Percentiles rank a stretch among this genome's conserved stretches.
These are phyloP conservation scores for Glycine latifolia DNA, from an alignment of 306 rosid species.

Conservation along the genomic window DNA sequence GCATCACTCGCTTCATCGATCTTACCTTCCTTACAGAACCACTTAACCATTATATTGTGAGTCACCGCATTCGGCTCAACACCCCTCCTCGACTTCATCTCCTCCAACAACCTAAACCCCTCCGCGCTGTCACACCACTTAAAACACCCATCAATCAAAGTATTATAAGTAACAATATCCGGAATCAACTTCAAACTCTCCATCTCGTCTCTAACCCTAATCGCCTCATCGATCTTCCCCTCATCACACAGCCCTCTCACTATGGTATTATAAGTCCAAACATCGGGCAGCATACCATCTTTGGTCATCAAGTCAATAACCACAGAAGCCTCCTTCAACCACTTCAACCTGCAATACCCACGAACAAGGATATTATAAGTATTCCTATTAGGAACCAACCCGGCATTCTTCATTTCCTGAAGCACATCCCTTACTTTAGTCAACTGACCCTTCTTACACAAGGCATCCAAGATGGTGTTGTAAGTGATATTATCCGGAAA, in stretches of 20 bases:
- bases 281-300: slow-evolving; percentile 62
- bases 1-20: slow-evolving; percentile 63
- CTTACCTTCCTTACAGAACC: slow-evolving; percentile 85
- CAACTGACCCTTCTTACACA: slow-evolving; percentile 69
- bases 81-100: slow-evolving; percentile 72
- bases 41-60: slow-evolving; percentile 78
- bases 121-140: slow-evolving; percentile 49
- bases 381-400: slow-evolving; percentile 64
- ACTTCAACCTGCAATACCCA: slow-evolving; percentile 83
- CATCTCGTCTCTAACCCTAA: slow-evolving; percentile 76
- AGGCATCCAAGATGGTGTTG: slow-evolving; percentile 70
- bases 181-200: slow-evolving; percentile 64
- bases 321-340: slow-evolving; percentile 75
- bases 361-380: slow-evolving; percentile 78
- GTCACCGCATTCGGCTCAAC: slow-evolving; percentile 68
- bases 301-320: slow-evolving; percentile 75
- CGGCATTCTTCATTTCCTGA: slow-evolving; percentile 64
- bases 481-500: slow-evolving; percentile 74
- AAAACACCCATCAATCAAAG: slow-evolving; percentile 79
- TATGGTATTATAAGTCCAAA: slow-evolving; percentile 86
- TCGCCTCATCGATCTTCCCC: slow-evolving; percentile 78
- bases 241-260: slow-evolving; percentile 70
- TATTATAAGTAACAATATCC: slow-evolving; percentile 86
- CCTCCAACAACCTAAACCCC: slow-evolving; percentile 66
- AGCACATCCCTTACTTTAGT: slow-evolving; percentile 67